Conservation (phyloP, 345 rosid species). For the Boechera retrofracta region DNA sequence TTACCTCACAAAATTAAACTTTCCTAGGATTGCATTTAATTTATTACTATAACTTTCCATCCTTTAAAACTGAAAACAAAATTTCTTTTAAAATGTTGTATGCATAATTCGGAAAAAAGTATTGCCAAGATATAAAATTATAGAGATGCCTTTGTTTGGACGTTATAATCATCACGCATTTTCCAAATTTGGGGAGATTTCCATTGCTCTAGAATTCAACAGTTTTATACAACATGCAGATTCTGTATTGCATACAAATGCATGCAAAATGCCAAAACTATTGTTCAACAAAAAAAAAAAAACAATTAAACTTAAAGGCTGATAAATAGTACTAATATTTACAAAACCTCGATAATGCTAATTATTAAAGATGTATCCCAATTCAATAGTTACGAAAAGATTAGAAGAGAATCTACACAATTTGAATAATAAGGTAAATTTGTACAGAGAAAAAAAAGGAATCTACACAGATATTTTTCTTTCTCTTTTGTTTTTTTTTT, state of each 20-base stretch:
- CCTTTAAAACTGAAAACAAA: background rate
- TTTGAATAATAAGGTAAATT: slow-evolving; percentile 7
- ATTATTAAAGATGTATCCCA: background rate
- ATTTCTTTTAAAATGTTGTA: background rate
- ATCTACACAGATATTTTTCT: slow-evolving; percentile 20
- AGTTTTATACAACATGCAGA: slow-evolving; percentile 15
- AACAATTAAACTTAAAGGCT: slow-evolving; percentile 4
- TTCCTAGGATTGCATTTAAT: background rate
- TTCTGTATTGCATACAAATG: slow-evolving; percentile 17
- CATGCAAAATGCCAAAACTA: slow-evolving; percentile 12
- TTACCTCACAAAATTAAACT: background rate
- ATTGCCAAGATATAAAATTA: background rate
- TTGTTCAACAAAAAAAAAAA: slow-evolving; percentile 3
- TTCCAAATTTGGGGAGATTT: slow-evolving; percentile 19
- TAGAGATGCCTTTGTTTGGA: background rate
- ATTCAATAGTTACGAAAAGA: background rate
- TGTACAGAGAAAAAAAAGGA: slow-evolving; percentile 4
- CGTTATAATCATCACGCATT: slow-evolving; percentile 22
- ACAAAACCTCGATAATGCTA: background rate
- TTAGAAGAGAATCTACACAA: slow-evolving; percentile 31
- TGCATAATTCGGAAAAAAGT: background rate
- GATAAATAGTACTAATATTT: background rate
- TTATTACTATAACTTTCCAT: background rate
- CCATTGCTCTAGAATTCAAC: slow-evolving; percentile 21
- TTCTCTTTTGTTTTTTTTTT: background rate